Conservation (phyloP, 192 early-diverging fungal species). For the Entophlyctis luteolus region DNA sequence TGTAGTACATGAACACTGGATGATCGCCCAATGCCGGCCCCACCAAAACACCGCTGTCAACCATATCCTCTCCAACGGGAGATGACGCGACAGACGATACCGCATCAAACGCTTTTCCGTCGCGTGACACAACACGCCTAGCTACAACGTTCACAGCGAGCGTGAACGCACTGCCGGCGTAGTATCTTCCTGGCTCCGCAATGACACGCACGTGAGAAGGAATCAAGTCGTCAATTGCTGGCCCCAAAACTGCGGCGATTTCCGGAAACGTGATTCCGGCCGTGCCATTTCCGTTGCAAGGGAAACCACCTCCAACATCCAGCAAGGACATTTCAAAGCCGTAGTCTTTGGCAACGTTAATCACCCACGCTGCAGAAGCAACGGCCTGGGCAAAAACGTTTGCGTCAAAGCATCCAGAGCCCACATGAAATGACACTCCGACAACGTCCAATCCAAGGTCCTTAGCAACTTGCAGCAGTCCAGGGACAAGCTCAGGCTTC, state of each 20-base stretch:
- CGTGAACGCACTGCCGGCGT: slow-evolving; percentile 88
- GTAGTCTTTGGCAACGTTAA: slow-evolving; percentile 75
- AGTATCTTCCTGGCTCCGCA: slow-evolving; percentile 97
- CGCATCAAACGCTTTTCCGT: slow-evolving; percentile 5
- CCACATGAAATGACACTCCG: slow-evolving; percentile 92
- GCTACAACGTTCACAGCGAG: slow-evolving; percentile 91
- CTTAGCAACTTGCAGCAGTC: slow-evolving; percentile 70
- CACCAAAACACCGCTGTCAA: slow-evolving; percentile 3
- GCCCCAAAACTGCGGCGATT: slow-evolving; percentile 71
- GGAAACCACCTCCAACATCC: slow-evolving; percentile 89
- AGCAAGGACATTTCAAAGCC: slow-evolving; percentile 66
- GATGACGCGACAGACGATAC: neutral
- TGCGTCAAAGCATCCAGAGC: slow-evolving; percentile 88
- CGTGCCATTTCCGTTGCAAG: slow-evolving; percentile 63
- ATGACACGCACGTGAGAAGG: slow-evolving; percentile 85
- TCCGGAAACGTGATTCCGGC: slow-evolving; percentile 77
- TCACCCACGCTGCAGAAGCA: slow-evolving; percentile 73
- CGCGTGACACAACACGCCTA: slow-evolving; percentile 68
- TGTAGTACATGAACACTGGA: slow-evolving; percentile 78
- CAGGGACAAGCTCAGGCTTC: slow-evolving; percentile 59
- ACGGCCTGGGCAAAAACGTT: slow-evolving; percentile 89
- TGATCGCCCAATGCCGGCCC: slow-evolving; percentile 37
- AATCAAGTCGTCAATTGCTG: slow-evolving; percentile 76
- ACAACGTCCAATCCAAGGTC: slow-evolving; percentile 81
- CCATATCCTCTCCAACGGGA: neutral